Evolutionary conservation across 2,329 filamentous ascomycete genomes (phyloP).

Genomic region (Xylaria sp.): DNA sequence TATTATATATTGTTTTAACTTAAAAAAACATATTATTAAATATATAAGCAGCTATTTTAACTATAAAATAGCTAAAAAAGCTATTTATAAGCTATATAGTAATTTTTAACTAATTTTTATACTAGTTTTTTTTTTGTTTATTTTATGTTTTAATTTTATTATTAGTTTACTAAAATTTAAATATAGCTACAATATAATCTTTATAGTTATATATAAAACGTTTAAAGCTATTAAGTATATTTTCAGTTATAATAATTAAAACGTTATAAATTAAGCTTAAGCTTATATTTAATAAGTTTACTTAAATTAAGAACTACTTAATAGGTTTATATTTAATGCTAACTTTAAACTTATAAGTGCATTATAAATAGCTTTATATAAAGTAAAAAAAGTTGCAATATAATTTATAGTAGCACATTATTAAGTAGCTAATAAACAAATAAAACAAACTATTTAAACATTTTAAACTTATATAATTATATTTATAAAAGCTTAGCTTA

Average conservation of each 20-base stretch:
- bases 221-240: constrained; percentile 9
- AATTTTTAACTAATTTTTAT: neutral
- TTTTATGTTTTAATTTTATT: constrained; percentile 4
- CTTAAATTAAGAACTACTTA: neutral
- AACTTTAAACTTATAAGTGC: neutral
- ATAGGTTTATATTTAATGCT: constrained; percentile 5
- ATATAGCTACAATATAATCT: neutral
- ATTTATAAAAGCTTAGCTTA: too few species aligned
- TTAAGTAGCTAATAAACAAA: neutral
- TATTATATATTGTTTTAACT: neutral
- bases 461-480: too few species aligned
- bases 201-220: constrained; percentile 1
- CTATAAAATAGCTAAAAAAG: neutral
- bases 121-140: neutral
- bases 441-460: too few species aligned
- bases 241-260: neutral
- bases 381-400: neutral
- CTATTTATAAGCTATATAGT: neutral
- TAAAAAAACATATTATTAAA: neutral
- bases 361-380: neutral
- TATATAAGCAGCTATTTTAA: neutral
- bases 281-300: constrained; percentile 3
- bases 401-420: neutral
- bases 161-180: neutral
- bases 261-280: neutral